Conservation (phyloP, 2,329 filamentous ascomycete genomes). For the Aspergillus ochraceus region DNA sequence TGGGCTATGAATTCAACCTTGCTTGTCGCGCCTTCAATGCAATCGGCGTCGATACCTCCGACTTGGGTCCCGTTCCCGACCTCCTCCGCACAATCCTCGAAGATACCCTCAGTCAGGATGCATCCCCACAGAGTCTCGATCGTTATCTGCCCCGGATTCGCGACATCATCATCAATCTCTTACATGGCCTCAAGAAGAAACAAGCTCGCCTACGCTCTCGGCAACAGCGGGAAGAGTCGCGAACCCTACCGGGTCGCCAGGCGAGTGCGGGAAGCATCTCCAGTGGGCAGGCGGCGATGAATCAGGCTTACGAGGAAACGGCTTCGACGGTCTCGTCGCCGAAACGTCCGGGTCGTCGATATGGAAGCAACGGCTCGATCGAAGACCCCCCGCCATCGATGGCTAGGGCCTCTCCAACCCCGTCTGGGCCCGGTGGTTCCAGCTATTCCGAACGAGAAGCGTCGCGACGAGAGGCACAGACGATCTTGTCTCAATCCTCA, state of each 20-base stretch:
- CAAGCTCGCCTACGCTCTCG: slow-evolving; percentile 77
- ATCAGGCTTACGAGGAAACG: slow-evolving; percentile 46
- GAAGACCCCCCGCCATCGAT: slow-evolving; percentile 32
- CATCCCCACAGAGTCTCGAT: slow-evolving; percentile 88
- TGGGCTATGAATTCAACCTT: slow-evolving; percentile 99
- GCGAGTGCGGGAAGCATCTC: slow-evolving; percentile 49
- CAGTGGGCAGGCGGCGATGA: slow-evolving; percentile 46
- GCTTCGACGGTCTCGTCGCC: slow-evolving; percentile 33
- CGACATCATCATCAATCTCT: slow-evolving; percentile 96
- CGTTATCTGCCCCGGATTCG: slow-evolving; percentile 90
- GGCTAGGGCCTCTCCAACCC: slow-evolving; percentile 31
- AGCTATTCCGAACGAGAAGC: slow-evolving; percentile 42
- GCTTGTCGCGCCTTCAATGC: slow-evolving; percentile 94
- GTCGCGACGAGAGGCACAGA: slow-evolving; percentile 40
- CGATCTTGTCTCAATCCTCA: slow-evolving; percentile 57
- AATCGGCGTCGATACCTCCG: slow-evolving; percentile 92
- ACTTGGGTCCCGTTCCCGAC: slow-evolving; percentile 94
- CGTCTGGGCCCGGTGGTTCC: slow-evolving; percentile 20
- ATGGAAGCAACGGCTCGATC: slow-evolving; percentile 40
- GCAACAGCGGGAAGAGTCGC: slow-evolving; percentile 51
- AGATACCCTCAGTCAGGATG: slow-evolving; percentile 93
- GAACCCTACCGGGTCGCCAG: slow-evolving; percentile 40
- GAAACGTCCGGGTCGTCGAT: slow-evolving; percentile 36
- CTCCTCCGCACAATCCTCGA: slow-evolving; percentile 86
- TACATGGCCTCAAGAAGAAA: slow-evolving; percentile 95